Conservation (phyloP, 2,329 filamentous ascomycete genomes). For the Colletotrichum theobromicola region DNA sequence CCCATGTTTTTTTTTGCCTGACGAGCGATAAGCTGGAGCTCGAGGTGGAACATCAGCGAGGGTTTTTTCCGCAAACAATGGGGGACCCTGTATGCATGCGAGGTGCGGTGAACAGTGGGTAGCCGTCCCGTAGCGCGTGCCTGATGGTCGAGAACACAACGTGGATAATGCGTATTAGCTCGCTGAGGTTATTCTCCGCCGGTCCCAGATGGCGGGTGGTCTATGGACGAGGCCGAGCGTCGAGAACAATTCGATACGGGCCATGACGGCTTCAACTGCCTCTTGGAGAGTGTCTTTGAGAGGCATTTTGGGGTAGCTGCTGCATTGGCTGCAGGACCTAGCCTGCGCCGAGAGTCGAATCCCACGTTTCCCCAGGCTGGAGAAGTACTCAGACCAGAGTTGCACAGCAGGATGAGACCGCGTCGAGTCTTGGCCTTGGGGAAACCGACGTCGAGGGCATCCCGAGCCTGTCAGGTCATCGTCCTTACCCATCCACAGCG, state of each 20-base stretch:
- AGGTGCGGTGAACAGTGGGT: slow-evolving; percentile 20
- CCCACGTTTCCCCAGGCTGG: not conserved
- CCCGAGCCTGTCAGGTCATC: not conserved
- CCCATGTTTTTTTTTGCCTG: not conserved
- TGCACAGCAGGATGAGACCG: not conserved
- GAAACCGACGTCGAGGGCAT: not conserved
- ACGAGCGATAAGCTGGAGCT: not conserved
- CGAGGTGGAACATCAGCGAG: not conserved
- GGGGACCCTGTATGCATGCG: slow-evolving; percentile 19
- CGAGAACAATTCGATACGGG: slow-evolving; percentile 1
- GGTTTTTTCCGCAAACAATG: slow-evolving; percentile 11
- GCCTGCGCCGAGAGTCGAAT: not conserved
- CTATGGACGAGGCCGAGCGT: not conserved
- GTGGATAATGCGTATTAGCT: slow-evolving; percentile 5
- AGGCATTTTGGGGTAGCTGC: not conserved
- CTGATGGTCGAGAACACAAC: not conserved
- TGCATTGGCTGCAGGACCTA: not conserved
- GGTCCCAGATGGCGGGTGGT: not conserved
- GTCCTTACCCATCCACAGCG: not conserved
- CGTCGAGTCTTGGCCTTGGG: slow-evolving; percentile 5
- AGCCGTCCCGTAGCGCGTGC: not conserved
- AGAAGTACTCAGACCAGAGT: not conserved
- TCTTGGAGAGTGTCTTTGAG: not conserved
- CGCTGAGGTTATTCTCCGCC: slow-evolving; percentile 5
- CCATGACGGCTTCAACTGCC: not conserved